phyloP scores from a whole-genome alignment of 2,329 filamentous ascomycete species.

The Penicillium sp. region DNA sequence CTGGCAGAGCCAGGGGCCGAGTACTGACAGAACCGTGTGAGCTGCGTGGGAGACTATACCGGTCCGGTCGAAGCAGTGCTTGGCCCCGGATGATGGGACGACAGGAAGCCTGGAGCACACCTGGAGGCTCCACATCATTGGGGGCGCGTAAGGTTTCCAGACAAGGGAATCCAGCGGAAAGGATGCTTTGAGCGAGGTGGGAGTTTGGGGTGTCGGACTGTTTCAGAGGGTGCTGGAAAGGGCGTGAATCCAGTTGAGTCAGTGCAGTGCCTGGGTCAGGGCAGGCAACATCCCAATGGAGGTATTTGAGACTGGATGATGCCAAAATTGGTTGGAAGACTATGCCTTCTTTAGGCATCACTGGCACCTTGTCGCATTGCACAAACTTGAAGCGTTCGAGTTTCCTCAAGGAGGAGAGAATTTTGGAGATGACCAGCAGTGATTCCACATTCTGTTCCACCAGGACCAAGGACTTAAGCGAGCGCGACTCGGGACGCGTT shows the following conservation, averaged over 20 bases:
- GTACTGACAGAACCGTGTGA: conserved; percentile 48
- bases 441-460: conserved; percentile 59
- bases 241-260: conserved; percentile 42
- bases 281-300: conserved; percentile 61
- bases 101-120: conserved; percentile 49
- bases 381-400: conserved; percentile 57
- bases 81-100: conserved; percentile 44
- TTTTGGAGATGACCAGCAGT: conserved; percentile 55
- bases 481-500: conserved; percentile 49
- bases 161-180: conserved; percentile 47
- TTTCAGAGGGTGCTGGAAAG: conserved; percentile 41
- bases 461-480: conserved; percentile 54
- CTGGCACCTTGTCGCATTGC: conserved; percentile 54
- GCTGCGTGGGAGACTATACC: conserved; percentile 47
- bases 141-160: conserved; percentile 48
- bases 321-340: conserved; percentile 54
- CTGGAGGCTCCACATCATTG: conserved; percentile 49
- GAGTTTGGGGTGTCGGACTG: conserved; percentile 45
- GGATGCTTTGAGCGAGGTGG: conserved; percentile 50
- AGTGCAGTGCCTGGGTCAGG: conserved; percentile 43
- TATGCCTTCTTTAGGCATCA: conserved; percentile 46
- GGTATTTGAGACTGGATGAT: conserved; percentile 53
- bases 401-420: conserved; percentile 52
- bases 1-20: conserved; percentile 46
- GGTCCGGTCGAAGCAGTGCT: conserved; percentile 45